These are phyloP conservation scores for Saccharomyces hybrid DNA, from an alignment of 1,139 yeast genomes.

Conservation along the genomic window DNA sequence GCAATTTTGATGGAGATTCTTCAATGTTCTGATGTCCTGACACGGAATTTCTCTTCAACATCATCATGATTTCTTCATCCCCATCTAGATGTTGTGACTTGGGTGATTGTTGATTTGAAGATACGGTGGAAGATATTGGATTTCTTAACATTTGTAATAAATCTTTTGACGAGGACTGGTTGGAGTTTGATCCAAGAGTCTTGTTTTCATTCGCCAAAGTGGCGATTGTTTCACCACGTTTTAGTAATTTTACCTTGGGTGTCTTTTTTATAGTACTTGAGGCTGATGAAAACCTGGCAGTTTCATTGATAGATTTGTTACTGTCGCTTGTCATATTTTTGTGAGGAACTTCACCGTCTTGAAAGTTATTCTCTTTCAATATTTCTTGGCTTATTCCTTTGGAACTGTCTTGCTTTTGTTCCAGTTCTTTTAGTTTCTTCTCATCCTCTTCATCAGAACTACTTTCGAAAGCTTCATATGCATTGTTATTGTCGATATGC, in stretches of 20 bases:
- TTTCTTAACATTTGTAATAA: conserved; percentile 8
- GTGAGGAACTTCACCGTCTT: conserved; percentile 33
- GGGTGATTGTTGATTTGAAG: conserved; percentile 4
- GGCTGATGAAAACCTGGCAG: conserved; percentile 1
- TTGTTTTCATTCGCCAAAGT: conserved; percentile 4
- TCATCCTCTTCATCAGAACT: conserved; percentile 11
- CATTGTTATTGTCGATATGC: conserved; percentile 5
- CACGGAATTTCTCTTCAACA: conserved; percentile 7
- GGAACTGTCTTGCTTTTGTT: conserved; percentile 4
- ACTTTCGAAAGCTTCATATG: conserved; percentile 19
- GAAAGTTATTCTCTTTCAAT: conserved; percentile 9
- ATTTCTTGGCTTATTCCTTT: conserved; percentile 3
- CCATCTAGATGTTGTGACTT: conserved; percentile 1
- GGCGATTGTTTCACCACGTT: conserved; percentile 27
- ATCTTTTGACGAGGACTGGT: neutral
- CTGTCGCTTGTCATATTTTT: conserved; percentile 30
- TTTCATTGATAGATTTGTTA: conserved; percentile 6
- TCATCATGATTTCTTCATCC: conserved; percentile 10
- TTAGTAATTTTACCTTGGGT: conserved; percentile 26
- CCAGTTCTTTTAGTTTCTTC: conserved; percentile 6
- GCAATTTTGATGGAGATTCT: neutral
- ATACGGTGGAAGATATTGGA: neutral
- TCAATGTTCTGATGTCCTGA: conserved; percentile 1
- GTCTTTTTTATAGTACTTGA: conserved; percentile 7
- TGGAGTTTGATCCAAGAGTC: neutral